These are phyloP conservation scores for Pichia cephalocereana DNA, from an alignment of 805 yeast genomes.

Conservation along the genomic window DNA sequence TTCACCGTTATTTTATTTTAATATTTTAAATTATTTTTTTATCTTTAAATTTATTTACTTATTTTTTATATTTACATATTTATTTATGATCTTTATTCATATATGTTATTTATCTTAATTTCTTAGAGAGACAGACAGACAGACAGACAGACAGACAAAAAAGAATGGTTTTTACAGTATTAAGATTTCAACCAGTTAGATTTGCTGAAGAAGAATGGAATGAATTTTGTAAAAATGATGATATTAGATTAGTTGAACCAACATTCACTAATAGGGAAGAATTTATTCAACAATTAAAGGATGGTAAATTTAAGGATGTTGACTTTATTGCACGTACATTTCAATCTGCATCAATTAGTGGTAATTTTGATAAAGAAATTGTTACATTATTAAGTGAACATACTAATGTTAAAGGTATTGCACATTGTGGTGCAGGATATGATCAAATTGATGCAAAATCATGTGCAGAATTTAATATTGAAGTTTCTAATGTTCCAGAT, in stretches of 20 bases:
- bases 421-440: slow-evolving; percentile 52
- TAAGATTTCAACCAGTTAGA: slow-evolving; percentile 53
- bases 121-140: too few relatives aligned
- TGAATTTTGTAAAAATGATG: slow-evolving; percentile 20
- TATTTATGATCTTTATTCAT: too few relatives aligned
- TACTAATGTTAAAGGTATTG: slow-evolving; percentile 31
- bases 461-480: slow-evolving; percentile 32
- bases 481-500: slow-evolving; percentile 43
- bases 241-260: slow-evolving; percentile 38
- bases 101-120: too few relatives aligned
- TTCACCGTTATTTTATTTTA: too few relatives aligned
- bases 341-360: slow-evolving; percentile 29
- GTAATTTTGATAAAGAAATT: slow-evolving; percentile 36
- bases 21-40: not conserved
- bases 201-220: slow-evolving; percentile 61
- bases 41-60: too few relatives aligned
- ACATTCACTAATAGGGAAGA: slow-evolving; percentile 32
- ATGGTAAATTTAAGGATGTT: slow-evolving; percentile 29
- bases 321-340: slow-evolving; percentile 34
- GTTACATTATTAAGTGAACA: slow-evolving; percentile 25
- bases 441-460: slow-evolving; percentile 40
- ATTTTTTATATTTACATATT: too few relatives aligned
- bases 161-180: slow-evolving; percentile 40
- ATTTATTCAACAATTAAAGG: slow-evolving; percentile 30
- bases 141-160: not conserved